Base-by-base conservation (phyloP, 2,329 filamentous ascomycete genomes). In the Ceratocystis lukuohia region DNA sequence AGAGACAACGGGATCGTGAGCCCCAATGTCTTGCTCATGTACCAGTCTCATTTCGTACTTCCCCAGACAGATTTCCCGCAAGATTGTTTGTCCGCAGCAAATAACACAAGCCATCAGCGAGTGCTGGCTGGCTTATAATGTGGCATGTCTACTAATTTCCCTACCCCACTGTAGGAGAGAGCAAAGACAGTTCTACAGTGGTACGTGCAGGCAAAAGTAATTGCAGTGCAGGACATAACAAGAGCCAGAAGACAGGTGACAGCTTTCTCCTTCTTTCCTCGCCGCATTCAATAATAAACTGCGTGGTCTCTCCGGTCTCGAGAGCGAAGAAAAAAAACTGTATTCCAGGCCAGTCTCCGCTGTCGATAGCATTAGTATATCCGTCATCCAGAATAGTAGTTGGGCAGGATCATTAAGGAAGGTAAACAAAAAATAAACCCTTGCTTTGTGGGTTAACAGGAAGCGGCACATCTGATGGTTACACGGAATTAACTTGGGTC, bases 391-490 rank as follows among this genome's bases (percentile, higher is more conserved):
- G 53, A 59, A 59, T 59, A 59, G 53, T 28, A 59, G 25, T 12
- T 7, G 20, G 22, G 22, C 25, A 59, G 53, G 53, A 59, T 59
- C 53, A 59, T 12, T 37, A 59, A 59, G 53, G 7, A 17, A 59
- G 33, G 17, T 25, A 53, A 25, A 53, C 48, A 53, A 10, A 15
- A 53, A 53, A 53, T 37, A 59, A 33, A 37, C 53, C 53, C 53
- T 59, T 59, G 53, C 53, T 10, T 37, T 10, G 53, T 37, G 53
- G 53, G 53, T 33, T 30, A 59, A 59, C 33, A 59, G 53, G 28
- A 59, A 59, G 53, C 53, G 53, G 53, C 53, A 10, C 53, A 33
- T 59, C n/a, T 37, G 12, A 59, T 59, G 53, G 53, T 59, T 59
- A 59, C 53, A 59, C 53, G 10, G 53, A 7, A 8, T n/a, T 30